Evolutionary conservation across 441 rosid genomes (phyloP).

Genomic region (Brassica hybrid): DNA sequence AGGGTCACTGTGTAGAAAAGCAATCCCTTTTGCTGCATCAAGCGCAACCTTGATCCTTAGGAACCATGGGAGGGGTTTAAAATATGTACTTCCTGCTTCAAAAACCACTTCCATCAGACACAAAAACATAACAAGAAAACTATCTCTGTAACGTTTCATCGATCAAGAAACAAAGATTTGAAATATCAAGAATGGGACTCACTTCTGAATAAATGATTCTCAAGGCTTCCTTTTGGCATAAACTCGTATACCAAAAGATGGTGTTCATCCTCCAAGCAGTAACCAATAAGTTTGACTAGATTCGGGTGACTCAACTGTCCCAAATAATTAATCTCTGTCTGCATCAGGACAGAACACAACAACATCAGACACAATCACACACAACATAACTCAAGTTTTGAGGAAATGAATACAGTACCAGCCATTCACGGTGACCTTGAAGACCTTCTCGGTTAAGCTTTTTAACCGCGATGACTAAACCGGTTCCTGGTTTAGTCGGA

Average conservation of each 20-base stretch:
- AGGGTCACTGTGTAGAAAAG: no score
- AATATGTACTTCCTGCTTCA: no score
- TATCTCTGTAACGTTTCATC: background rate
- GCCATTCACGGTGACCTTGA: conserved; percentile 95
- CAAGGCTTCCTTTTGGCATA: conserved; percentile 91
- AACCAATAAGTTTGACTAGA: conserved; percentile 77
- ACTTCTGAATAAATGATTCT: conserved; percentile 88
- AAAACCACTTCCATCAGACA: background rate
- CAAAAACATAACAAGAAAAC: background rate
- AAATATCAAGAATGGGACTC: conserved; percentile 38
- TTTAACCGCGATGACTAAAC: conserved; percentile 82
- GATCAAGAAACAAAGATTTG: background rate
- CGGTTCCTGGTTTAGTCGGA: conserved; percentile 76
- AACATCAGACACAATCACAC: background rate
- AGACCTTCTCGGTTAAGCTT: conserved; percentile 76
- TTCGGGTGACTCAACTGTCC: conserved; percentile 81
- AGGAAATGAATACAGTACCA: conserved; percentile 49
- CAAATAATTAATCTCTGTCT: conserved; percentile 84
- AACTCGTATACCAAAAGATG: conserved; percentile 83
- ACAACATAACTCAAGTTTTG: background rate
- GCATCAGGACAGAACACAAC: conserved; percentile 8
- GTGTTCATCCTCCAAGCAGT: conserved; percentile 83
- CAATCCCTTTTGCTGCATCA: no score
- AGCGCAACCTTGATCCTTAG: no score
- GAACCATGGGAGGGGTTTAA: no score